phyloP scores from a whole-genome alignment of 805 yeast species.

The Wickerhamiella slavikovae region DNA sequence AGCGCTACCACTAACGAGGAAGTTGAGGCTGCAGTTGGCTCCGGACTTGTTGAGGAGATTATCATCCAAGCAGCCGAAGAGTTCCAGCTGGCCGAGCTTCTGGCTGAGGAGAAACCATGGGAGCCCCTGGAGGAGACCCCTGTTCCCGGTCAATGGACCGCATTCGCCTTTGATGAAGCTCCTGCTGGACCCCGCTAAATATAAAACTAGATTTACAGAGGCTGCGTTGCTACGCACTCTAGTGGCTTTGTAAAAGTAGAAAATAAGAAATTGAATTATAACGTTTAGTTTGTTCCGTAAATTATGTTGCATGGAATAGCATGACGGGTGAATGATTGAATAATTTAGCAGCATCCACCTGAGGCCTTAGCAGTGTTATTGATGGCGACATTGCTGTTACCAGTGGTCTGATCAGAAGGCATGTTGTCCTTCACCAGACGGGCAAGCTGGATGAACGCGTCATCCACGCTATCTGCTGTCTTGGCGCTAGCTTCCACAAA shows the following conservation, averaged over 20 bases:
- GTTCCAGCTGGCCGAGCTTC: slow-evolving; percentile 39
- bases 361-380: slow-evolving; percentile 9
- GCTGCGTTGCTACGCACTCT: too few species aligned
- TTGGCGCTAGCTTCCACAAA: slow-evolving; percentile 95
- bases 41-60: slow-evolving; percentile 69
- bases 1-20: slow-evolving; percentile 35
- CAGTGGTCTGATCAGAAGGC: slow-evolving; percentile 21
- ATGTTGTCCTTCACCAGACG: slow-evolving; percentile 67
- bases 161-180: slow-evolving; percentile 9
- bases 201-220: not conserved
- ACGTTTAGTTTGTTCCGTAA: too few species aligned
- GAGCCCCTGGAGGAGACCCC: slow-evolving; percentile 66
- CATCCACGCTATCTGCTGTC: slow-evolving; percentile 78
- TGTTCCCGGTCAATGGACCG: slow-evolving; percentile 54
- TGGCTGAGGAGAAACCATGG: slow-evolving; percentile 59
- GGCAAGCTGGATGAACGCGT: slow-evolving; percentile 78
- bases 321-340: too few species aligned
- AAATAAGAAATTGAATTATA: not conserved
- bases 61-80: slow-evolving; percentile 71
- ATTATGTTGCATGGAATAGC: too few species aligned
- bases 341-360: slow-evolving; percentile 13
- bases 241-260: not conserved
- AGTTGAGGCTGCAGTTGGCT: slow-evolving; percentile 57
- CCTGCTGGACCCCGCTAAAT: slow-evolving; percentile 1
- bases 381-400: slow-evolving; percentile 15